Base-by-base conservation (phyloP, 2,329 filamentous ascomycete genomes). In the Amauroascus niger region DNA sequence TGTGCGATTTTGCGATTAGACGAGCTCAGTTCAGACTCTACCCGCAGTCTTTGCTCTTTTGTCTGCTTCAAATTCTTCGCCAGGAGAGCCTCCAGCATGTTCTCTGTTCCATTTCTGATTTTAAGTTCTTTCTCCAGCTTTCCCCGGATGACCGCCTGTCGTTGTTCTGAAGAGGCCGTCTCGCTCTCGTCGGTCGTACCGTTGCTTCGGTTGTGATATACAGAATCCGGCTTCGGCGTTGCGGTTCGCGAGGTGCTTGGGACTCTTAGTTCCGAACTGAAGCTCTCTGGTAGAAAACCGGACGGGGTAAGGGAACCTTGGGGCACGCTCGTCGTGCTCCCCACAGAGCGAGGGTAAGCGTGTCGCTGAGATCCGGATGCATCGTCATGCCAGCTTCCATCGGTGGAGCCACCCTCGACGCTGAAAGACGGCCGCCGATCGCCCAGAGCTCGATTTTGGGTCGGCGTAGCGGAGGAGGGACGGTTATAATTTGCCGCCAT, bases 61-160 rank as follows among this genome's bases (percentile, higher is more conserved):
- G 87, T 86, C 68, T 97, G 91, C 72, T 97, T 98, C 44, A 88
- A 86, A 69, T 95, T 96, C 71, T 98, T 98, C 43, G 83, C 80
- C 68, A 96, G 88, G 60, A 98, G 74, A 11, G 93, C 93, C 73
- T 98, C 93, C 37, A 98, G 77, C 80, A 98, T 84, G 67, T 98
- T 98, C 75, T 98, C 93, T 55, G 91, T 96, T 18, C 93, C 93
- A 63, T 91, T 87, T 70, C 95, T 96, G 67, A 98, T 97, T 76
- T 97, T 97, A 73, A 90, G 84, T 73, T 98, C 94, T 64, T 94
- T 91, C 61, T 89, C 91, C 59, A 98, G 84, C 64, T 85, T 81
- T 62, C 96, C 90, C 64, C 86, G 84, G 58, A 96, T 78, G 49
- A 81, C 76, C 20, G 83, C 79, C 63, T 95, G 82, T 39, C 82